Evolutionary conservation across 768 basidiomycete genomes (phyloP), one percentile per base, ranked within the genome.

Genomic region (Mrakia frigida): DNA sequence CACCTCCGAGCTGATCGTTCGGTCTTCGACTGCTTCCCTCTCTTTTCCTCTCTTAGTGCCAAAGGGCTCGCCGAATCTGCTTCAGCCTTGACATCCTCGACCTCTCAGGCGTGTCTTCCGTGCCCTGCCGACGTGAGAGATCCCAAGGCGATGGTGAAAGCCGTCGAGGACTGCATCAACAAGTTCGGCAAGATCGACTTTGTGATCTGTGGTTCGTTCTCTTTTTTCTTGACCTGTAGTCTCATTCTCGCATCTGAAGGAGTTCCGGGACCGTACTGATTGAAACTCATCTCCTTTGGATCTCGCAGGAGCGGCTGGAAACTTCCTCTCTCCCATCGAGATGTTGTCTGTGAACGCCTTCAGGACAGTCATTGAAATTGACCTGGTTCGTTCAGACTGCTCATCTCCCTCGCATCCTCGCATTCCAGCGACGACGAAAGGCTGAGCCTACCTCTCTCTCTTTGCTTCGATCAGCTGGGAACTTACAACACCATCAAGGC

Each of bases 401-500:
- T n/a, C n/a, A n/a, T n/a, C n/a, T n/a, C n/a, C n/a, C n/a, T n/a
- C n/a, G n/a, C n/a, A n/a, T 41, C 46, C 46, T 21, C 2, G 2
- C 46, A 21, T 14, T 21, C 46, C 16, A 1, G 16, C 46, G 6
- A 50, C 2, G 92, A 92, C 81, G 14, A 88, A 83, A 60, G 14
- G n/a, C n/a, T n/a, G n/a, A n/a, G n/a, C n/a, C n/a, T n/a, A n/a
- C n/a, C n/a, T n/a, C n/a, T n/a, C n/a, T n/a, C n/a, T n/a, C n/a
- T n/a, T n/a, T n/a, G n/a, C n/a, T n/a, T n/a, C n/a, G n/a, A n/a
- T 46, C 81, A 93, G 91, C 86, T 97, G 39, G 96, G 96, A 16
- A 94, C 93, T 7, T 98, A 89, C 85, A 91, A 97, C 84, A 98
- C 95, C 6, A 87, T 97, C 84, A 98, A 98, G 82, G 94, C 94